phyloP scores from a whole-genome alignment of 2,329 filamentous ascomycete genomes.

The Colletotrichum paranaense region DNA sequence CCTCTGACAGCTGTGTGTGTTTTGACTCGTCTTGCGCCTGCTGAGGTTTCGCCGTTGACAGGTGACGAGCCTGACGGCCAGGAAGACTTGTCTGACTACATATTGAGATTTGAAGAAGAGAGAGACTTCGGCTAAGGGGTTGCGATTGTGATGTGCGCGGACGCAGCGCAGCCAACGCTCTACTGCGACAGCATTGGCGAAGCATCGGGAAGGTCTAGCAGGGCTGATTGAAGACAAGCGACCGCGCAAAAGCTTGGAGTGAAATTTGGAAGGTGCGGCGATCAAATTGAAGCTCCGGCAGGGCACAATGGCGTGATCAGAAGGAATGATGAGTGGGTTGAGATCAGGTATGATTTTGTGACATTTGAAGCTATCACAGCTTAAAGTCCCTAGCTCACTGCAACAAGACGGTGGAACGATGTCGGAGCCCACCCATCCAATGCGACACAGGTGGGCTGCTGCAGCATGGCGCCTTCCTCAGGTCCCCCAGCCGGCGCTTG shows the following conservation, averaged over 20 bases:
- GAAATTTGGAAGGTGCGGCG: neutral
- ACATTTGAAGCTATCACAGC: slow-evolving; percentile 32
- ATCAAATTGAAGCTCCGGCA: neutral
- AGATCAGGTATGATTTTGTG: neutral
- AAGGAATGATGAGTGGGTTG: neutral
- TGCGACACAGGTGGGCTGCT: neutral
- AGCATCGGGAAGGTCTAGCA: slow-evolving; percentile 20
- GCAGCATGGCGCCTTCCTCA: slow-evolving; percentile 2
- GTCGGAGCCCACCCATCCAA: neutral
- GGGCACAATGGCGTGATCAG: slow-evolving; percentile 2
- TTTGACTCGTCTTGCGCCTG: neutral
- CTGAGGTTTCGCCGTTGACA: slow-evolving; percentile 15
- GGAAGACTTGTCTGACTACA: neutral
- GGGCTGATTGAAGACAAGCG: neutral
- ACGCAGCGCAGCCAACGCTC: slow-evolving; percentile 21
- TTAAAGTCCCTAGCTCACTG: slow-evolving; percentile 11
- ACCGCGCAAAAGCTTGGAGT: too few species aligned
- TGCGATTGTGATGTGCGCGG: slow-evolving; percentile 2
- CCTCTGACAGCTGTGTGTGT: slow-evolving; percentile 10
- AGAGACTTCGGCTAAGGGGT: neutral
- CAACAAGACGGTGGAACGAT: neutral
- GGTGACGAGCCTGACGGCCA: neutral
- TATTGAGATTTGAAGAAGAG: neutral
- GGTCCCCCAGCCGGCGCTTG: neutral
- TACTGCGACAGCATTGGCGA: slow-evolving; percentile 33